Percentiles rank a stretch among this genome's conserved stretches.
phyloP scores from a whole-genome alignment of 177 flowering plant species.

The Vitis hybrid region DNA sequence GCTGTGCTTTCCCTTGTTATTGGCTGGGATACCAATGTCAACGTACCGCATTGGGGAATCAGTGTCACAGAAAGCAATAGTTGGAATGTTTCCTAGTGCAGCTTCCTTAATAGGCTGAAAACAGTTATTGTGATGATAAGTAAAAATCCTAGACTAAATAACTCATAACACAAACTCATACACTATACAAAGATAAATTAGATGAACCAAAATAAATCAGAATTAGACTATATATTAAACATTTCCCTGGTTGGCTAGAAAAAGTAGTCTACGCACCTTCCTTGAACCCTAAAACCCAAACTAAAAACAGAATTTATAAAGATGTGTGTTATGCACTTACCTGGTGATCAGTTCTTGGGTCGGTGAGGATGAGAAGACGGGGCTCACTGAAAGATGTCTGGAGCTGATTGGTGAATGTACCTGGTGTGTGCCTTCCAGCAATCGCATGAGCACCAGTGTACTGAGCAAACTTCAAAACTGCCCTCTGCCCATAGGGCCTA shows the following conservation, averaged over 20 bases:
- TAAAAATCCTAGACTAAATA: neutral
- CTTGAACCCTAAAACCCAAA: too few relatives aligned
- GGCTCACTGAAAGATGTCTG: conserved; percentile 89
- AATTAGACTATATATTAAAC: too few relatives aligned
- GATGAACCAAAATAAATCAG: too few relatives aligned
- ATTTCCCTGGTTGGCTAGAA: too few relatives aligned
- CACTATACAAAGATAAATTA: neutral
- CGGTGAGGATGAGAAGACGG: conserved; percentile 80
- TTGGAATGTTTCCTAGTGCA: conserved; percentile 80
- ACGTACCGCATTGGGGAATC: conserved; percentile 85
- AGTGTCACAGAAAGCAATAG: conserved; percentile 89
- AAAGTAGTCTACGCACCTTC: too few relatives aligned
- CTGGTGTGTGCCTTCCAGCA: conserved; percentile 95
- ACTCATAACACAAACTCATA: neutral
- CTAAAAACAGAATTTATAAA: too few relatives aligned
- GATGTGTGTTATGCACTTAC: conserved; percentile 20
- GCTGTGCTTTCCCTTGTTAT: conserved; percentile 91
- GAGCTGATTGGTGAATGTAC: conserved; percentile 91
- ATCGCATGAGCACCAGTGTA: conserved; percentile 82
- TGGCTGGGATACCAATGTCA: conserved; percentile 86
- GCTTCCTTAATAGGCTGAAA: conserved; percentile 90
- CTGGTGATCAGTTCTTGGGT: conserved; percentile 93
- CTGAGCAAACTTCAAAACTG: conserved; percentile 88
- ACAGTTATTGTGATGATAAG: too few relatives aligned
- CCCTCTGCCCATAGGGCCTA: conserved; percentile 92